phyloP scores from a whole-genome alignment of 345 rosid species.

The Lagerstroemia speciosa region DNA sequence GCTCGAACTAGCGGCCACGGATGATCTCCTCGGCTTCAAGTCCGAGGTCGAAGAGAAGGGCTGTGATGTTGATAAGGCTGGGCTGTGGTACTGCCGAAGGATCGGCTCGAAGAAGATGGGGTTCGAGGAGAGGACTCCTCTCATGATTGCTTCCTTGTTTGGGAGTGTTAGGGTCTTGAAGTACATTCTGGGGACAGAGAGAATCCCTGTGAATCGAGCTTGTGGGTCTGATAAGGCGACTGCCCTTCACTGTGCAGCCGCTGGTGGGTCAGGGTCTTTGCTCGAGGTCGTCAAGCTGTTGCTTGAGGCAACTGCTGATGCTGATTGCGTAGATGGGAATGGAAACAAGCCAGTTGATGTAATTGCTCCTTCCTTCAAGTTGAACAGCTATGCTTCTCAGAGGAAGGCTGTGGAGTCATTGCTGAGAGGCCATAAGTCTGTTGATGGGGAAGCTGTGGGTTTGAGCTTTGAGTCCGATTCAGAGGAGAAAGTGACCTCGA shows the following conservation, averaged over 20 bases:
- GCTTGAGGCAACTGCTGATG: slow-evolving; percentile 61
- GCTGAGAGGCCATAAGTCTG: slow-evolving; percentile 32
- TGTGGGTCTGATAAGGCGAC: slow-evolving; percentile 70
- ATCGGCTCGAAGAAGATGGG: slow-evolving; percentile 81
- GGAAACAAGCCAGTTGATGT: slow-evolving; percentile 70
- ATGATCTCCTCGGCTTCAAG: slow-evolving; percentile 48
- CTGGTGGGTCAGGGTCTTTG: slow-evolving; percentile 49
- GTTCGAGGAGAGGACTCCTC: slow-evolving; percentile 69
- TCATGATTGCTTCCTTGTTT: slow-evolving; percentile 75
- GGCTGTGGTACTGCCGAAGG: slow-evolving; percentile 73
- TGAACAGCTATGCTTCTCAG: slow-evolving; percentile 22
- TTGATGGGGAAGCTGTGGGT: slow-evolving; percentile 14
- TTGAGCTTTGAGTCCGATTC: slow-evolving; percentile 18
- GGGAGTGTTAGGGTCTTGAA: slow-evolving; percentile 55
- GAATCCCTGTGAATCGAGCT: slow-evolving; percentile 48
- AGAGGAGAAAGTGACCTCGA: slow-evolving; percentile 48
- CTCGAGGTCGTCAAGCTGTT: slow-evolving; percentile 54
- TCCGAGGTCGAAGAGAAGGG: slow-evolving; percentile 42
- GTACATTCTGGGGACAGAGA: slow-evolving; percentile 44
- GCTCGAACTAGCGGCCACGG: slow-evolving; percentile 71
- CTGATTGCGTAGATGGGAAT: slow-evolving; percentile 38
- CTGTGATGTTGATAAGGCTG: slow-evolving; percentile 36
- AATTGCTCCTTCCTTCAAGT: slow-evolving; percentile 27
- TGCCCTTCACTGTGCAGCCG: slow-evolving; percentile 90
- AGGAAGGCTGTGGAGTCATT: slow-evolving; percentile 49